phyloP scores from a whole-genome alignment of 1,284 basidiomycete genomes.

The Pseudozyma pruni region DNA sequence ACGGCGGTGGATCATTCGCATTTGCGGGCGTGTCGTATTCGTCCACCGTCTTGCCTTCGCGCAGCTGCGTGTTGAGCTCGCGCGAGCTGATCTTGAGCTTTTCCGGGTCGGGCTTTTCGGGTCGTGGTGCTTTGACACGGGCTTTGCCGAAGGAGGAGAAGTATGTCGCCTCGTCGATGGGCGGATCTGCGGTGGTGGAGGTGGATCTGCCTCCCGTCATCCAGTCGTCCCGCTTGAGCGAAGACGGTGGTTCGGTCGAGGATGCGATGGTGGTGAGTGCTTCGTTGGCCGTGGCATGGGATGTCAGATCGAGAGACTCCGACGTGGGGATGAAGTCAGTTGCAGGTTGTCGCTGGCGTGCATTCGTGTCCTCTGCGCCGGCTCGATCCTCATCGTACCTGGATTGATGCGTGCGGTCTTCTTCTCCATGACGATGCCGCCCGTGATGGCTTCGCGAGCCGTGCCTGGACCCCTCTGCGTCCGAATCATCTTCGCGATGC shows the following conservation, averaged over 20 bases:
- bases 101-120: slow-evolving; percentile 77
- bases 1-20: slow-evolving; percentile 57
- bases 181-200: neutral
- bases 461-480: slow-evolving; percentile 10
- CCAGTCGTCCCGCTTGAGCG: slow-evolving; percentile 83
- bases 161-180: slow-evolving; percentile 67
- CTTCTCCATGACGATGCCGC: slow-evolving; percentile 71
- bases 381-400: slow-evolving; percentile 74
- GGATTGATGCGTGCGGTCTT: slow-evolving; percentile 73
- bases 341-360: slow-evolving; percentile 71
- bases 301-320: slow-evolving; percentile 77
- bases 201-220: slow-evolving; percentile 77
- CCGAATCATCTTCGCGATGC: slow-evolving; percentile 24
- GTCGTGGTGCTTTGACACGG: slow-evolving; percentile 70
- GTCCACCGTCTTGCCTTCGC: slow-evolving; percentile 74
- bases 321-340: slow-evolving; percentile 81
- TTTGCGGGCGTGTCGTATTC: slow-evolving; percentile 70
- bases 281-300: slow-evolving; percentile 71
- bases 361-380: slow-evolving; percentile 1
- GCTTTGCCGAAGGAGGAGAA: slow-evolving; percentile 84
- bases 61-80: slow-evolving; percentile 84
- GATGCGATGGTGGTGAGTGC: slow-evolving; percentile 21
- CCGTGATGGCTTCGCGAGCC: slow-evolving; percentile 4
- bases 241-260: slow-evolving; percentile 71
- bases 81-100: slow-evolving; percentile 73